Percentiles rank a stretch among this genome's conserved stretches.
These are phyloP conservation scores for Cadophora luteo-olivacea DNA, from an alignment of 2,329 filamentous ascomycete species.

Conservation along the genomic window DNA sequence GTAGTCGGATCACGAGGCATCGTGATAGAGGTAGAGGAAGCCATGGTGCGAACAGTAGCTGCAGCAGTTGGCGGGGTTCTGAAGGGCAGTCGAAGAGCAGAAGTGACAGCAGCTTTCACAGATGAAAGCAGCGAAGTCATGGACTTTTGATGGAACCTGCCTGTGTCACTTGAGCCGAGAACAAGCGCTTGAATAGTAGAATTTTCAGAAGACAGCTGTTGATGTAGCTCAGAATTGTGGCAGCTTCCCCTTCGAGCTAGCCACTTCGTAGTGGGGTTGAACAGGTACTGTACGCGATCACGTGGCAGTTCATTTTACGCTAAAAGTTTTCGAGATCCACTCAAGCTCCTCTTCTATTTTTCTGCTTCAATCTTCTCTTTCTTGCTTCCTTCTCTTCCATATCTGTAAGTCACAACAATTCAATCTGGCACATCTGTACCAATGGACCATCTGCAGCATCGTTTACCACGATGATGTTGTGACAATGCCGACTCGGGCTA, in stretches of 20 bases:
- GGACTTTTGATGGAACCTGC: conserved; percentile 4
- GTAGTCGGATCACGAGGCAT: conserved; percentile 81
- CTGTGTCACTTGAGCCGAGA: neutral
- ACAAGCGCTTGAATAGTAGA: neutral
- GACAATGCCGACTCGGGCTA: too few relatives aligned
- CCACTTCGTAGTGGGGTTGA: too few relatives aligned
- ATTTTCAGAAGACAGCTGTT: conserved; percentile 1
- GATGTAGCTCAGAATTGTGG: neutral
- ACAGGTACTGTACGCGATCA: neutral
- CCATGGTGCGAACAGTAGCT: conserved; percentile 36
- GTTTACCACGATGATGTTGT: too few relatives aligned
- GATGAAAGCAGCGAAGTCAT: conserved; percentile 35
- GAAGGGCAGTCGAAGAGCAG: conserved; percentile 27
- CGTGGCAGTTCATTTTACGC: neutral
- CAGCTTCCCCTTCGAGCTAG: conserved; percentile 15
- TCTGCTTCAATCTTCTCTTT: neutral
- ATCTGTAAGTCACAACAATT: too few relatives aligned
- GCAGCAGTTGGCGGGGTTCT: conserved; percentile 7
- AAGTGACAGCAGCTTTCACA: conserved; percentile 30
- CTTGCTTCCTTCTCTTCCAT: too few relatives aligned
- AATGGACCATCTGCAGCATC: too few relatives aligned
- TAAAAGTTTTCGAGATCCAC: conserved; percentile 1
- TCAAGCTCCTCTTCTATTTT: neutral
- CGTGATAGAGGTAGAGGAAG: conserved; percentile 31
- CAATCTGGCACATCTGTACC: too few relatives aligned